These are phyloP conservation scores for Pelargonium fulgidum DNA, from an alignment of 441 rosid species.

Conservation along the genomic window DNA sequence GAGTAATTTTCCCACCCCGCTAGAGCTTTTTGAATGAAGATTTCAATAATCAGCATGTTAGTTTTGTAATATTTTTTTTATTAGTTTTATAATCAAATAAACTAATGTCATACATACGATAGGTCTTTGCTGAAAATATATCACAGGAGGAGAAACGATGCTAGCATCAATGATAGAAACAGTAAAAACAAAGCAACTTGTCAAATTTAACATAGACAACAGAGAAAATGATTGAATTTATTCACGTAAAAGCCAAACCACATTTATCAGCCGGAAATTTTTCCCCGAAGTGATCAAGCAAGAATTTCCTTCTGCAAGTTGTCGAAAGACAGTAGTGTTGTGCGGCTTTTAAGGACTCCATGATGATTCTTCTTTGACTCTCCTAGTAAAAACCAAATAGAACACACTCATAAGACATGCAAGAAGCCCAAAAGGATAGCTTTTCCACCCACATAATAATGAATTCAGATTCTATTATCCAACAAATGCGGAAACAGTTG, in stretches of 20 bases:
- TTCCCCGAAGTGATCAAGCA: conserved; percentile 47
- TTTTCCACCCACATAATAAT: neutral
- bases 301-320: conserved; percentile 48
- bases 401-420: conserved; percentile 5
- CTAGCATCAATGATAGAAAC: neutral
- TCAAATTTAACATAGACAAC: too few relatives aligned
- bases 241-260: conserved; percentile 27
- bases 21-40: too few relatives aligned
- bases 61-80: too few relatives aligned
- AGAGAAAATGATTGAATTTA: neutral
- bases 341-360: conserved; percentile 40
- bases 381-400: conserved; percentile 26
- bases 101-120: neutral
- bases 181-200: neutral
- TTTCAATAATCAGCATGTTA: too few relatives aligned
- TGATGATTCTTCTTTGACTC: conserved; percentile 34
- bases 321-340: conserved; percentile 32
- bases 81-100: too few relatives aligned
- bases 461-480: neutral
- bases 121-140: neutral
- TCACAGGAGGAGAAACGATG: neutral
- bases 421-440: conserved; percentile 1
- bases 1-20: too few relatives aligned
- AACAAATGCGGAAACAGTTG: neutral
- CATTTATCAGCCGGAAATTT: conserved; percentile 31